phyloP scores from a whole-genome alignment of 768 basidiomycete species.

The Nidularia pulvinata region DNA sequence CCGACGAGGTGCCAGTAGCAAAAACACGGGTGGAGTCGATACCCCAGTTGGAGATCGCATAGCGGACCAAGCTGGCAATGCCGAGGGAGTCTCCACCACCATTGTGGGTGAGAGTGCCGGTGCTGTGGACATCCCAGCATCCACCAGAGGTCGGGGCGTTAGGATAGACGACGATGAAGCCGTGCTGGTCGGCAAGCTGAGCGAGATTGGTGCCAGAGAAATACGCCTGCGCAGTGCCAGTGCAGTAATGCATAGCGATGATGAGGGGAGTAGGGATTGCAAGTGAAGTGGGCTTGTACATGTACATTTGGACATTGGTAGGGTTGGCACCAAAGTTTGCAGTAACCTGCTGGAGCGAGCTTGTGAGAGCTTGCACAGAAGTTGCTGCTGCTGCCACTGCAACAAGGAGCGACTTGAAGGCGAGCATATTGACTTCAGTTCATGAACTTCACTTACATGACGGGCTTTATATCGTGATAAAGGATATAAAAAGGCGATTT shows the following conservation, averaged over 20 bases:
- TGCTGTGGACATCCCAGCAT: slow-evolving; percentile 55
- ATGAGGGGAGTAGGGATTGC: slow-evolving; percentile 40
- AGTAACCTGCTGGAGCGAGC: slow-evolving; percentile 31
- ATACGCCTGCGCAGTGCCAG: slow-evolving; percentile 49
- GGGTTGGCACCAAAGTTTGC: slow-evolving; percentile 53
- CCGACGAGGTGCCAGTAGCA: slow-evolving; percentile 50
- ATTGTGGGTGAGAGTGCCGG: slow-evolving; percentile 52
- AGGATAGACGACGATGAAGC: slow-evolving; percentile 51
- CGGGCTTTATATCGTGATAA: too few species aligned
- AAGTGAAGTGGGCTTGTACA: slow-evolving; percentile 38
- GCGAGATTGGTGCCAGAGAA: slow-evolving; percentile 48
- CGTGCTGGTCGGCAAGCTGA: slow-evolving; percentile 44
- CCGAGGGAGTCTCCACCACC: slow-evolving; percentile 54
- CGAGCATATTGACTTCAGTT: too few species aligned
- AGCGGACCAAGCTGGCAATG: slow-evolving; percentile 45
- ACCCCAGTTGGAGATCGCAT: slow-evolving; percentile 44
- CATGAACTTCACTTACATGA: too few species aligned
- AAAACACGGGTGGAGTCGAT: slow-evolving; percentile 48
- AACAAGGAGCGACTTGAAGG: slow-evolving; percentile 9
- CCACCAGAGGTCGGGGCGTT: slow-evolving; percentile 38
- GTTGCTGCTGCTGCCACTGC: slow-evolving; percentile 10
- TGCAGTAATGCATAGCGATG: slow-evolving; percentile 54
- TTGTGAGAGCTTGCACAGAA: slow-evolving; percentile 18
- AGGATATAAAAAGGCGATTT: too few species aligned
- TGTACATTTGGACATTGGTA: slow-evolving; percentile 46